Evolutionary conservation across 805 yeast genomes (phyloP), one percentile per base, ranked within the genome.

Genomic region (Barnettozyma pratensis): DNA sequence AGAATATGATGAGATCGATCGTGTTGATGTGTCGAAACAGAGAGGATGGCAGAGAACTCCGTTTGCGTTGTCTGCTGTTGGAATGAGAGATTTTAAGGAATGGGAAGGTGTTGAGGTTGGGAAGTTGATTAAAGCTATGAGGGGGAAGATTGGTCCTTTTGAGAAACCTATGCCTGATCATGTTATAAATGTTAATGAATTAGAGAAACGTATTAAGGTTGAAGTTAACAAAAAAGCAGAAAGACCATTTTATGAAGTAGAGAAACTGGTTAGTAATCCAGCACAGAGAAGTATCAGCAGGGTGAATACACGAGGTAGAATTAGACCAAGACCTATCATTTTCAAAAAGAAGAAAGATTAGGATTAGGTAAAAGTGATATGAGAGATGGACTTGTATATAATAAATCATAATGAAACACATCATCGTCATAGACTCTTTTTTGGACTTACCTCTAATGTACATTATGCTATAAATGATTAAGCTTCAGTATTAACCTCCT

Each of bases 101-200:
- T 56, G 60, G 45, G 64, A 64, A 7, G 56, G 64, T 7, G 54
- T 59, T 5, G 34, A 37, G 3, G 49, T 46, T 9, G 47, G 44
- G 6, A 45, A 44, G 19, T 36, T 37, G 28, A 35, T 49, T 7
- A 47, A 39, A 11, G 46, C 43, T n/a, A 41, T 41, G 7, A 37
- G 42, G 5, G 57, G 55, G 36, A 57, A 56, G 19, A 49, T 69
- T 37, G 55, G 57, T 39, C 74, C 74, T 1, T 70, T 62, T 48
- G 62, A 59, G 19, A 67, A 66, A 11, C 72, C 72, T 37, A 35
- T 44, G 37, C 4, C 11, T n/a, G 19, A 39, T 11, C 29, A 10
- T 11, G 49, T 44, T 27, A 8, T 7, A 4, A 19, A 41, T 34
- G 28, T 35, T 4, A 30, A 39, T 25, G 38, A 34, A 7, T 7